These are phyloP conservation scores for Penicillium sp. DNA, from an alignment of 2,329 filamentous ascomycete genomes.

Conservation along the genomic window DNA sequence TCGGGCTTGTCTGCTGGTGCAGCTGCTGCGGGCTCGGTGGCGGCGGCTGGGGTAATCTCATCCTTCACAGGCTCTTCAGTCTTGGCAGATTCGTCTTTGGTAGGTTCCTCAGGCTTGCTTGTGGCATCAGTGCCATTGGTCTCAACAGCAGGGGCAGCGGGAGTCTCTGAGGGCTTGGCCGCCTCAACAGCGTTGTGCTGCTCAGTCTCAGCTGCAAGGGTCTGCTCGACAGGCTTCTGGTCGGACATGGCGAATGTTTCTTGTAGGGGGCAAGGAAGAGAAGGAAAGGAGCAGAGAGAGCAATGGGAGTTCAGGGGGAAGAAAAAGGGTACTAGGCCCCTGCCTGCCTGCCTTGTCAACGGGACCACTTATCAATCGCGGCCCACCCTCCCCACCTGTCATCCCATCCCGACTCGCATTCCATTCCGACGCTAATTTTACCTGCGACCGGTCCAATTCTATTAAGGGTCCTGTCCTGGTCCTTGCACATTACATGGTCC, in stretches of 20 bases:
- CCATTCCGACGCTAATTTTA: background rate
- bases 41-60: conserved; percentile 8
- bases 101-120: conserved; percentile 4
- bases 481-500: too few relatives aligned
- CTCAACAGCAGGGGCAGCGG: conserved; percentile 10
- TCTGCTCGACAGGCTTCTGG: conserved; percentile 23
- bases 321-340: conserved; percentile 14
- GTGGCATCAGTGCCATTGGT: conserved; percentile 5
- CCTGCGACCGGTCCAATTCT: background rate
- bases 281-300: background rate
- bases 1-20: too few relatives aligned
- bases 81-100: conserved; percentile 3
- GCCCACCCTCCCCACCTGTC: conserved; percentile 20
- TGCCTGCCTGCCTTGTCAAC: conserved; percentile 24
- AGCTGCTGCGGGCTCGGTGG: conserved; percentile 16
- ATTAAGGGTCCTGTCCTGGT: background rate
- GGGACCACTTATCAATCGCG: conserved; percentile 20
- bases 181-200: conserved; percentile 20
- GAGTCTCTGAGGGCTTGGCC: conserved; percentile 16
- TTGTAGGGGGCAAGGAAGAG: background rate
- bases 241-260: conserved; percentile 24
- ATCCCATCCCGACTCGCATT: background rate
- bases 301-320: conserved; percentile 11
- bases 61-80: conserved; percentile 6
- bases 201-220: conserved; percentile 15